Percentiles rank a stretch among this genome's conserved stretches.
These are phyloP conservation scores for Yamadazyma dendronema DNA, from an alignment of 1,139 yeast species.

Conservation along the genomic window DNA sequence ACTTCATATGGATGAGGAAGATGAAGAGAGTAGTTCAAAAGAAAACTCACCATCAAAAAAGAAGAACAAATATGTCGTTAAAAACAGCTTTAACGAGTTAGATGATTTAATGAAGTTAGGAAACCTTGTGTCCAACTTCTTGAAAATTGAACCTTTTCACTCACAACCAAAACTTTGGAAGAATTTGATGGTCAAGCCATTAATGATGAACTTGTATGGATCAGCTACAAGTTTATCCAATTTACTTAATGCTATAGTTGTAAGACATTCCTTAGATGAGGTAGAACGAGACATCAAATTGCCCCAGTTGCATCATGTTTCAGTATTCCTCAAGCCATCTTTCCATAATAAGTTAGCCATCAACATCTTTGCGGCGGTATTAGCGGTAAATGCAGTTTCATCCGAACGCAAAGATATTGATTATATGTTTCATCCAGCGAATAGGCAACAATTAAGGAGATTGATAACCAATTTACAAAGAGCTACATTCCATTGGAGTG, in stretches of 20 bases:
- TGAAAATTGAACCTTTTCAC: constrained; percentile 60
- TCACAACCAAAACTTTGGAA: constrained; percentile 49
- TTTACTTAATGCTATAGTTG: constrained; percentile 46
- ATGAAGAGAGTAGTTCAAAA: constrained; percentile 19
- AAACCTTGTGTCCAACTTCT: constrained; percentile 48
- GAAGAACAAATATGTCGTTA: constrained; percentile 39
- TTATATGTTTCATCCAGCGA: constrained; percentile 66
- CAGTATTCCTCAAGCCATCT: constrained; percentile 59
- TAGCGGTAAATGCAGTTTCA: constrained; percentile 72
- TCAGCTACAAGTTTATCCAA: constrained; percentile 38
- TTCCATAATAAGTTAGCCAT: constrained; percentile 58
- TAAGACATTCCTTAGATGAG: constrained; percentile 54
- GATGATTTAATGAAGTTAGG: constrained; percentile 59
- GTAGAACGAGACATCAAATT: constrained; percentile 53
- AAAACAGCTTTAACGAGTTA: constrained; percentile 32
- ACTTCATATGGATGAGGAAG: constrained; percentile 52
- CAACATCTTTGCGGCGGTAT: constrained; percentile 61
- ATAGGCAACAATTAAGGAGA: constrained; percentile 52
- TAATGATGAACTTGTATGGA: constrained; percentile 36
- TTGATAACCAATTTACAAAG: constrained; percentile 61
- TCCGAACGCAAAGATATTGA: constrained; percentile 66
- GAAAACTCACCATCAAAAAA: constrained; percentile 17
- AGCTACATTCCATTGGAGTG: constrained; percentile 75
- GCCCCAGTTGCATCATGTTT: constrained; percentile 60
- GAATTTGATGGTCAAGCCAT: constrained; percentile 46